phyloP scores from a whole-genome alignment of 257 asterid genomes.

The Cynanchum wilfordii region DNA sequence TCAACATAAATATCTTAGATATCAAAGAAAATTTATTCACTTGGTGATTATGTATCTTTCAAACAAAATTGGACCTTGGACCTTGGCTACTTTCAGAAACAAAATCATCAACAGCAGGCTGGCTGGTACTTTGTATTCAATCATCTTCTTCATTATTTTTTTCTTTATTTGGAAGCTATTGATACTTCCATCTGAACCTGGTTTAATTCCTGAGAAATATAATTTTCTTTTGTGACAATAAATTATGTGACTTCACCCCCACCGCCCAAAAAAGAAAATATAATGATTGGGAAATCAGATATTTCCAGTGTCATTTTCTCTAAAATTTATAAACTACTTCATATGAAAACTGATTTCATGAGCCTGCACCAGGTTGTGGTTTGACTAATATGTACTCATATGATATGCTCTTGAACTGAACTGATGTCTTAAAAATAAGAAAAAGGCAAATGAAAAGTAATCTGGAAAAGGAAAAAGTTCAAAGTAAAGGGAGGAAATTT shows the following conservation, averaged over 20 bases:
- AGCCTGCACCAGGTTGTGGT: background rate
- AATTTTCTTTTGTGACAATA: too few relatives aligned
- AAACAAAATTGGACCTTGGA: background rate
- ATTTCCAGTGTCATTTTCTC: background rate
- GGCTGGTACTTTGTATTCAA: background rate
- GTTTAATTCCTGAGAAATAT: too few relatives aligned
- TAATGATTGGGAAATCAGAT: background rate
- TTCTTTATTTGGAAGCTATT: too few relatives aligned
- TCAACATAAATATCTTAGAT: background rate
- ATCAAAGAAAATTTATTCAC: background rate
- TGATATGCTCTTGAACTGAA: background rate
- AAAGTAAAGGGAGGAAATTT: background rate
- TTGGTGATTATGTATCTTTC: background rate
- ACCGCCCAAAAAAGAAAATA: background rate
- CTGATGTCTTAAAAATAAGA: background rate
- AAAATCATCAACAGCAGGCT: background rate
- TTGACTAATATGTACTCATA: background rate
- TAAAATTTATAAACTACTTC: background rate
- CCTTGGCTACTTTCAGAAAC: background rate
- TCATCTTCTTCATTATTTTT: background rate
- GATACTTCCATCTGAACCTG: background rate
- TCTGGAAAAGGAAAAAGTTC: background rate
- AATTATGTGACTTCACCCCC: background rate
- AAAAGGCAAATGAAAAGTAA: background rate
- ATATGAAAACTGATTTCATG: background rate